A percentile compares a stretch with the other conserved stretches of the same genome.
These are phyloP conservation scores for Fusarium sp. DNA, from an alignment of 2,329 filamentous ascomycete species.

Conservation along the genomic window DNA sequence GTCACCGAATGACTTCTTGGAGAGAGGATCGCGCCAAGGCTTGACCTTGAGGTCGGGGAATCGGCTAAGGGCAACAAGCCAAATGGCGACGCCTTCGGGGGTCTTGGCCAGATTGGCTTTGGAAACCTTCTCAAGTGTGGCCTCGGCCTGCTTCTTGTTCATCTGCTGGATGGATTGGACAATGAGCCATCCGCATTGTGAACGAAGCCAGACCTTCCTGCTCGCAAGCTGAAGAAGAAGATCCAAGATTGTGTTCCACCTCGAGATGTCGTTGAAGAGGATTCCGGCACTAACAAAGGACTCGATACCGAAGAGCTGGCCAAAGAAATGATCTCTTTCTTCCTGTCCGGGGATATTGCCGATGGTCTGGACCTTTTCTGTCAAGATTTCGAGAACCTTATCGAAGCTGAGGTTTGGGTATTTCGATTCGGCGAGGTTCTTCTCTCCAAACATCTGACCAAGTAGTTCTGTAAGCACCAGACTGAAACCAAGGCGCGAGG, in stretches of 20 bases:
- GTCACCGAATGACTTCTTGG: conserved; percentile 73
- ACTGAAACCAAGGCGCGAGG: conserved; percentile 88
- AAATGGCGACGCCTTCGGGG: conserved; percentile 89
- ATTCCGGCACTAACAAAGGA: conserved; percentile 85
- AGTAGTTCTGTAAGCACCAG: conserved; percentile 87
- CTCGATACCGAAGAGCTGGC: conserved; percentile 87
- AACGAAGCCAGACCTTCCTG: conserved; percentile 89
- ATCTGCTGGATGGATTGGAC: conserved; percentile 78
- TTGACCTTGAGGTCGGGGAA: conserved; percentile 75
- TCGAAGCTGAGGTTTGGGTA: conserved; percentile 70
- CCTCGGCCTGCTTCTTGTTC: conserved; percentile 68
- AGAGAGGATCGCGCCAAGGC: conserved; percentile 84
- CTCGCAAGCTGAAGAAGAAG: conserved; percentile 79
- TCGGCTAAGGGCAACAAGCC: conserved; percentile 76
- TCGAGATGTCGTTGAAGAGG: conserved; percentile 71
- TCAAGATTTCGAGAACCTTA: conserved; percentile 64
- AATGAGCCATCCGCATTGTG: conserved; percentile 87
- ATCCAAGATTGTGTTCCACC: conserved; percentile 77
- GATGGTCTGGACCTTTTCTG: conserved; percentile 67
- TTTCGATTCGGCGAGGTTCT: conserved; percentile 59
- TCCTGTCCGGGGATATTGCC: conserved; percentile 76
- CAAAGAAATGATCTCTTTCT: conserved; percentile 86
- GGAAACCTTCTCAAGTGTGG: conserved; percentile 72
- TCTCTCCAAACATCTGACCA: conserved; percentile 73
- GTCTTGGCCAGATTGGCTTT: conserved; percentile 79